Base-by-base conservation (phyloP, 2,329 filamentous ascomycete genomes). In the Colletotrichum sublineola region DNA sequence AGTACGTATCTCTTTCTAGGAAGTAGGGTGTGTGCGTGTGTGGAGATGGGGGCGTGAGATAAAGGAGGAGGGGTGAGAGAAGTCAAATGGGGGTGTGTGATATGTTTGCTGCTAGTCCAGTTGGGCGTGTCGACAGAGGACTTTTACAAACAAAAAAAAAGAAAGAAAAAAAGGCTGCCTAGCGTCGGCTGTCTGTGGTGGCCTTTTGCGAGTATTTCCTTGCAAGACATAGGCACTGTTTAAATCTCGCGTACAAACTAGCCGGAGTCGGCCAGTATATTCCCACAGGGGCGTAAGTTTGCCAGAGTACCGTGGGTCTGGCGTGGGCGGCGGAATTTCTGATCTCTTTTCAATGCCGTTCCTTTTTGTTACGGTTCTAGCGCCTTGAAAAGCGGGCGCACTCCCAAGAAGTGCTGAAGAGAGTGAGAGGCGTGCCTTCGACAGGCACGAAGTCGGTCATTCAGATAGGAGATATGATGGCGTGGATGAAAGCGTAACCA, bases 171-270 rank as follows among this genome's bases (percentile, higher is more conserved):
- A 64, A 74, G 68, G 71, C 67, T 55, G 73, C 71, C 67, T 73
- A 71, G 73, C 71, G 73, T 57, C 58, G 73, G 71, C 70, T 67
- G 58, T 67, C 56, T 56, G 73, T 73, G 58, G 73, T 66, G 67
- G 73, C 63, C 38, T 71, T 70, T 55, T 56, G 48, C 50, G 63
- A 46, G 50, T 61, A 56, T 55, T 67, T 71, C n/a, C 55, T 68
- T 50, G 66, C 63, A 70, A 60, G 62, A 65, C 63, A 74, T 20
- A 38, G 3, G 20, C 33, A 14, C 53, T 56, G 73, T 74, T 53
- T 42, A 52, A 73, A 74, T 73, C 65, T 42, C 36, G 63, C 60
- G 67, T 44, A n/a, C 20, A 52, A 62, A 44, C 62, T 57, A 65
- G 62, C 48, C 48, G 18, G 62, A 62, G 67, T 71, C 62, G 40